Conservation (phyloP, 1,284 basidiomycete genomes). For the Apiotrichum domesticum region DNA sequence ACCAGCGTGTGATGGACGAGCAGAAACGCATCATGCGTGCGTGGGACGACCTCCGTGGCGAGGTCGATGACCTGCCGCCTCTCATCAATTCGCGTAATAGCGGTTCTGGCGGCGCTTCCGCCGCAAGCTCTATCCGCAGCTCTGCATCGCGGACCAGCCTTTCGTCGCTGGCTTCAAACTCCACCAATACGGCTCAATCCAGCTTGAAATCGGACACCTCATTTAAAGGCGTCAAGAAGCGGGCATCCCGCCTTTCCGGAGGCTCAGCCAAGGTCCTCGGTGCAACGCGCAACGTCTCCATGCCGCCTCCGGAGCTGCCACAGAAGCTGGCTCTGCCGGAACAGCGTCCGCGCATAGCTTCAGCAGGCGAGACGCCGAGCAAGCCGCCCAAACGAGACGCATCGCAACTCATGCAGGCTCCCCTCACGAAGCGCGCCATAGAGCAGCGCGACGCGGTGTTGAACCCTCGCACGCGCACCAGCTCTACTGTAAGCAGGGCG, state of each 20-base stretch:
- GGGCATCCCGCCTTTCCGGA: too few relatives aligned
- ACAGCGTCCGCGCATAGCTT: not conserved
- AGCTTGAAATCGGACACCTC: not conserved
- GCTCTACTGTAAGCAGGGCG: not conserved
- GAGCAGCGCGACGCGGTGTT: slow-evolving; percentile 7
- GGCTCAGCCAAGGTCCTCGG: not conserved
- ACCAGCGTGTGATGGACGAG: slow-evolving; percentile 19
- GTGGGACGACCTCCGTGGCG: slow-evolving; percentile 20
- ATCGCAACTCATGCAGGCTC: not conserved
- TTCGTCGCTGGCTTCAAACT: not conserved
- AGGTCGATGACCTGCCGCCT: slow-evolving; percentile 14
- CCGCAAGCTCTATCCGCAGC: not conserved
- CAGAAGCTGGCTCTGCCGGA: not conserved
- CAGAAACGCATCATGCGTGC: slow-evolving; percentile 15
- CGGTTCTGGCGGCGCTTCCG: not conserved
- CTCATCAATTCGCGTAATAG: too few relatives aligned
- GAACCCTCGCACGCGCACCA: not conserved
- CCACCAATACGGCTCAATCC: too few relatives aligned
- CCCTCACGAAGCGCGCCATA: not conserved
- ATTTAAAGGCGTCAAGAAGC: not conserved
- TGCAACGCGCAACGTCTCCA: not conserved
- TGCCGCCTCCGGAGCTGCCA: not conserved
- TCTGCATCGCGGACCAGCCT: not conserved
- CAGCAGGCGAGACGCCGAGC: not conserved
- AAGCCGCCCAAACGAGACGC: not conserved